Percentiles rank a stretch among this genome's conserved stretches.
phyloP scores from a whole-genome alignment of 148 eudicot genomes.

The Chenopodium berlandieri region DNA sequence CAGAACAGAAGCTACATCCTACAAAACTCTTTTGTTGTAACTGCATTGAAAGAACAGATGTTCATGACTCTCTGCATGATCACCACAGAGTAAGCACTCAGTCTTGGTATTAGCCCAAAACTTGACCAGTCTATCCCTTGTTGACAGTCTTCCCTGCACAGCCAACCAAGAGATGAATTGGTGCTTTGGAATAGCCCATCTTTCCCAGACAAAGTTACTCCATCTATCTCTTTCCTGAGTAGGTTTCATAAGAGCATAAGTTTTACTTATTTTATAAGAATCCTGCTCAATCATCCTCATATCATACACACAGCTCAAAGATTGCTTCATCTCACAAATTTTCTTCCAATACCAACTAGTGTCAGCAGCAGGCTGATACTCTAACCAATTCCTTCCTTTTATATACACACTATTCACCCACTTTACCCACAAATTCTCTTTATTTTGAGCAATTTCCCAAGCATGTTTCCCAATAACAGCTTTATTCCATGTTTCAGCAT shows the following conservation, averaged over 20 bases:
- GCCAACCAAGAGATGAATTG: neutral
- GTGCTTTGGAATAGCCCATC: neutral
- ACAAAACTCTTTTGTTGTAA: neutral
- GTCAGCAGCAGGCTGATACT: neutral
- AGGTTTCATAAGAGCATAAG: neutral
- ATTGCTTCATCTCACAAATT: neutral
- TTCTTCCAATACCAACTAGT: neutral
- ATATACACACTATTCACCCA: too few species aligned
- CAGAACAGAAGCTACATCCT: neutral
- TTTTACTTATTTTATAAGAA: too few species aligned
- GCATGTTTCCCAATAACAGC: neutral
- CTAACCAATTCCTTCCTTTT: neutral
- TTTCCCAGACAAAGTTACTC: neutral
- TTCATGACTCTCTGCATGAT: neutral
- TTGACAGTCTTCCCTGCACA: conserved; percentile 23
- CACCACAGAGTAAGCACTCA: neutral
- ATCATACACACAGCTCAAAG: neutral
- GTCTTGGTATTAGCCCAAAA: neutral
- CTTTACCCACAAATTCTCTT: neutral
- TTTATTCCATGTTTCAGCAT: too few species aligned
- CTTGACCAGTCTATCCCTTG: conserved; percentile 15
- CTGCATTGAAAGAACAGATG: neutral
- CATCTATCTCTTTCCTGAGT: neutral
- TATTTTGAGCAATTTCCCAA: neutral
- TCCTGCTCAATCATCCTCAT: too few species aligned